Percentiles rank a stretch among this genome's conserved stretches.
Evolutionary conservation across 2,329 filamentous ascomycete genomes (phyloP).

Genomic region (Colletotrichum liaoningense): DNA sequence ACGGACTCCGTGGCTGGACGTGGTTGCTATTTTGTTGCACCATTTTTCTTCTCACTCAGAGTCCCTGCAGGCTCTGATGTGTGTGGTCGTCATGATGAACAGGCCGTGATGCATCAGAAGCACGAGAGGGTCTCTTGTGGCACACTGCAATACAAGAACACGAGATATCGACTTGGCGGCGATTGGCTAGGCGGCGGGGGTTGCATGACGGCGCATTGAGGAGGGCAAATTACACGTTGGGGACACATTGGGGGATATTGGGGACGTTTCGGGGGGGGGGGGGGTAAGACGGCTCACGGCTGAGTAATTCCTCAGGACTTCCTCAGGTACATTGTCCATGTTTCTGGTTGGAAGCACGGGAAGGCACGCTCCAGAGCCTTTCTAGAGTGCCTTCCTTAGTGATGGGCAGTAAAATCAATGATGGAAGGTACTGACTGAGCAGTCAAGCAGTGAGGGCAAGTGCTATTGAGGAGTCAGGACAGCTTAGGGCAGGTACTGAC

Average conservation of each 20-base stretch:
- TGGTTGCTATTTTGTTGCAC: neutral
- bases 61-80: neutral
- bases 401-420: neutral
- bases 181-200: conserved; percentile 10
- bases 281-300: conserved; percentile 3
- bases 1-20: neutral
- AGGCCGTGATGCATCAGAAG: neutral
- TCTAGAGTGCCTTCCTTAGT: neutral
- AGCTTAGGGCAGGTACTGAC: neutral
- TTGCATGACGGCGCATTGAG: conserved; percentile 26
- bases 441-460: too few species aligned
- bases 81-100: neutral
- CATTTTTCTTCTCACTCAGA: neutral
- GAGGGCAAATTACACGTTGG: conserved; percentile 28
- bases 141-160: neutral
- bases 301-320: conserved; percentile 8
- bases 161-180: conserved; percentile 13
- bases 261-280: neutral
- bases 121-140: neutral
- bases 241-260: neutral
- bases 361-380: neutral
- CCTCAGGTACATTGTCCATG: conserved; percentile 13
- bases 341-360: neutral
- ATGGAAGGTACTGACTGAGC: neutral
- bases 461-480: too few species aligned